Conservation (phyloP, 192 early-diverging fungal genomes). For the Dimargaris verticillata region DNA sequence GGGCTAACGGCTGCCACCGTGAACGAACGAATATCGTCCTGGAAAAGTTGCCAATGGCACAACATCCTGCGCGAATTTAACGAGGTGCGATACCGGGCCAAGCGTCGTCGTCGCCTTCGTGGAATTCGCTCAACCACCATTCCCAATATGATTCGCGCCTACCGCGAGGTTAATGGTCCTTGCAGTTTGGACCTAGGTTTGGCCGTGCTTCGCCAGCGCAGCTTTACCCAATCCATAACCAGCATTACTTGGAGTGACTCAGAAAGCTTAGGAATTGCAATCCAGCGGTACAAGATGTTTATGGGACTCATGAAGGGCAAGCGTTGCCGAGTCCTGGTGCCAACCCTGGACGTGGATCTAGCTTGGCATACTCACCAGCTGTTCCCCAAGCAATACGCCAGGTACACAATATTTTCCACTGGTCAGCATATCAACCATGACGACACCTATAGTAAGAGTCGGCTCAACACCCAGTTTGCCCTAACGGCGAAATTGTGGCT, state of each 20-base stretch:
- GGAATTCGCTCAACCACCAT: conserved; percentile 12
- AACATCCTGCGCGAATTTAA: conserved; percentile 9
- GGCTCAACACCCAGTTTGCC: conserved; percentile 24
- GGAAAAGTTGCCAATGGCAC: conserved; percentile 2
- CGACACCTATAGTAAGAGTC: conserved; percentile 27
- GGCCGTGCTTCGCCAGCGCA: conserved; percentile 32
- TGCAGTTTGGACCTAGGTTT: conserved; percentile 29
- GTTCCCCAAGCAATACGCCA: conserved; percentile 29
- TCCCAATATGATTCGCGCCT: conserved; percentile 14
- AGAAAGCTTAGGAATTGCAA: conserved; percentile 16
- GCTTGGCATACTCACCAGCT: conserved; percentile 58
- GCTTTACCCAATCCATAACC: conserved; percentile 34
- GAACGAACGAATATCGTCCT: background rate
- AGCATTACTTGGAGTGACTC: conserved; percentile 18
- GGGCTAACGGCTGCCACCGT: conserved; percentile 14
- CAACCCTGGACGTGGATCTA: conserved; percentile 47
- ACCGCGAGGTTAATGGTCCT: conserved; percentile 21
- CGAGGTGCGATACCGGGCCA: background rate
- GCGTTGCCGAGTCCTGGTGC: conserved; percentile 25
- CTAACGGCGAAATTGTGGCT: conserved; percentile 31
- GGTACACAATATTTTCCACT: conserved; percentile 27
- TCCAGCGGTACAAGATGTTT: conserved; percentile 29
- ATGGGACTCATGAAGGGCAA: conserved; percentile 25
- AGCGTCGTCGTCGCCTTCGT: background rate
- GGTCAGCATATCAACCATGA: conserved; percentile 43